Evolutionary conservation across 306 rosid genomes (phyloP), one percentile per base, ranked within the genome.

Genomic region (Fagus crenata): DNA sequence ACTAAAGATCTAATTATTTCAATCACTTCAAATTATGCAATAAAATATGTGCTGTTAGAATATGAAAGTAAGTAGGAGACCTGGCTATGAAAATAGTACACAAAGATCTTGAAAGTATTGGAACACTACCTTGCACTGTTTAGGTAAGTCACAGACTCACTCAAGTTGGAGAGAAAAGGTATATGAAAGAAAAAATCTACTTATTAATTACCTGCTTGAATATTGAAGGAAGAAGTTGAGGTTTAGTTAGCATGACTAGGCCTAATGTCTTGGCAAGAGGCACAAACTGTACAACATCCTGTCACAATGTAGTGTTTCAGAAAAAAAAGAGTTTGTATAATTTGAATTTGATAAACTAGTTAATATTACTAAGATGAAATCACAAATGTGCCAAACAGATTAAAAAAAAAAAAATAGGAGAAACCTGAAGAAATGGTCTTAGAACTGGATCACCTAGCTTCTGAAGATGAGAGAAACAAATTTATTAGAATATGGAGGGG

Each of bases 241-340:
- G 97, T 65, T 79, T 89, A 60, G 89, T 89, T 83, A 95, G 76
- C 98, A 92, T 89, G 74, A 95, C 97, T 69, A 95, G 75, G 40
- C 96, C 98, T 72, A 95, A 78, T 68, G 98, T 92, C 90, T 90
- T 90, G 51, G 98, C 88, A 55, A 95, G 96, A 81, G 98, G 87
- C 7, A 91, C 91, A 81, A 95, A 95, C 82, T 95, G 97, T 53
- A 95, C 97, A 72, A 95, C 97, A 87, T 95, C 97, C 97, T 94
- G 92, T 53, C 80, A 83, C 46, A 72, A 4, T 31, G 65, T 56
- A 71, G 15, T 54, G 65, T 72, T 58, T 43, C 71, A 71, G 31
- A 72, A 65, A 2, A 39, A 13, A 15, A 13, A 39, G 22, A 13
- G 49, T 49, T 14, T 35, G 72, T 51, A 22, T 35, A 8, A 40